A percentile compares a stretch with the other conserved stretches of the same genome.
Conservation (phyloP, 768 basidiomycete genomes). For the Naematelia aurantialba region DNA sequence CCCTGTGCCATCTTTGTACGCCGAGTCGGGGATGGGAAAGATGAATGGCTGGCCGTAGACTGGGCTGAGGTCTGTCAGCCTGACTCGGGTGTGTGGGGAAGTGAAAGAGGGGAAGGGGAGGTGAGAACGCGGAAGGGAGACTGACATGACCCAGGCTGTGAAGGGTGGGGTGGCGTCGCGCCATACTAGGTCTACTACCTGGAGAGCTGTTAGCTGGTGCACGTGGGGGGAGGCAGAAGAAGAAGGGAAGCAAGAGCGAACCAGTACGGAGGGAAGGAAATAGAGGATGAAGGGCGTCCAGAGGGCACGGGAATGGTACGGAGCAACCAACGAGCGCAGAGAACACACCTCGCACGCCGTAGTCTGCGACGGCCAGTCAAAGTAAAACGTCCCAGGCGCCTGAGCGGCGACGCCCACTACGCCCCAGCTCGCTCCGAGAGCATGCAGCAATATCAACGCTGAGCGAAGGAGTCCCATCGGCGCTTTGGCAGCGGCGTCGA, state of each 20-base stretch:
- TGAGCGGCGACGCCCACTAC: neutral
- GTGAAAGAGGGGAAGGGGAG: neutral
- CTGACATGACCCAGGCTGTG: conserved; percentile 33
- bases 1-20: conserved; percentile 19
- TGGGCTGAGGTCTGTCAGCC: conserved; percentile 16
- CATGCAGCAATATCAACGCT: neutral
- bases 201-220: neutral
- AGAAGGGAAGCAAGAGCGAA: too few species aligned
- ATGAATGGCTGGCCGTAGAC: conserved; percentile 29
- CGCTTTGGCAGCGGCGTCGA: neutral
- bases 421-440: neutral
- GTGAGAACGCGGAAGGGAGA: neutral
- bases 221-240: neutral
- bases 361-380: conserved; percentile 35
- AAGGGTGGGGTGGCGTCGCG: conserved; percentile 29
- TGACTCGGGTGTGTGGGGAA: neutral
- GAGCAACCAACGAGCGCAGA: too few species aligned
- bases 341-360: conserved; percentile 30
- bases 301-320: too few species aligned
- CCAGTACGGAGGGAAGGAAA: too few species aligned
- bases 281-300: too few species aligned
- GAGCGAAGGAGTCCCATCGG: neutral
- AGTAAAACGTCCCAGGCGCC: conserved; percentile 26
- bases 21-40: conserved; percentile 26
- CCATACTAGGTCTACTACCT: conserved; percentile 38